phyloP scores from a whole-genome alignment of 2,329 filamentous ascomycete genomes.

The Pestalotiopsis fici region DNA sequence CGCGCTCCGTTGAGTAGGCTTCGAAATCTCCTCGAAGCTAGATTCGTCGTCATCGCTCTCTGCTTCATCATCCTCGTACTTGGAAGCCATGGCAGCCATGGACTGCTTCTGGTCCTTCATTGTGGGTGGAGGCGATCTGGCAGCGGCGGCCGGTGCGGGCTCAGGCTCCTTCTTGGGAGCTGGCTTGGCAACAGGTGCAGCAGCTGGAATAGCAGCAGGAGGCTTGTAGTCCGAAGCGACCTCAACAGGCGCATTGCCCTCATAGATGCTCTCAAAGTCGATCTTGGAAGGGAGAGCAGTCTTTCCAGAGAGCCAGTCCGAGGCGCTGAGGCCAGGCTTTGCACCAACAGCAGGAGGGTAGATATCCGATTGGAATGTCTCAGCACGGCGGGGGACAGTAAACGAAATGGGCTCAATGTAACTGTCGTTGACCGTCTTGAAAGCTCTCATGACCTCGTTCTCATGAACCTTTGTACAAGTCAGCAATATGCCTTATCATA shows the following conservation, averaged over 20 bases:
- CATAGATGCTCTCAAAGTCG: slow-evolving; percentile 88
- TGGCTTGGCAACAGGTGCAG: slow-evolving; percentile 46
- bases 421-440: slow-evolving; percentile 93
- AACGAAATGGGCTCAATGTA: slow-evolving; percentile 98
- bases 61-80: slow-evolving; percentile 74
- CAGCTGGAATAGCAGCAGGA: slow-evolving; percentile 41
- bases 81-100: slow-evolving; percentile 81
- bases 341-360: slow-evolving; percentile 82
- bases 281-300: slow-evolving; percentile 86
- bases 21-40: slow-evolving; percentile 84
- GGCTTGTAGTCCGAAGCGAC: slow-evolving; percentile 70
- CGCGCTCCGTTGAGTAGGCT: slow-evolving; percentile 66
- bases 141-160: slow-evolving; percentile 48
- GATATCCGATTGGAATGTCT: slow-evolving; percentile 96
- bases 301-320: slow-evolving; percentile 88
- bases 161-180: slow-evolving; percentile 55
- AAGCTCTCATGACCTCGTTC: slow-evolving; percentile 93
- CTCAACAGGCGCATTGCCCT: slow-evolving; percentile 79
- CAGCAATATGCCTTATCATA: not conserved
- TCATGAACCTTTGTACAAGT: slow-evolving; percentile 70
- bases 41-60: slow-evolving; percentile 67
- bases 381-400: slow-evolving; percentile 89
- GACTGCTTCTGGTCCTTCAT: slow-evolving; percentile 86
- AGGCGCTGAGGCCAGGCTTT: slow-evolving; percentile 77
- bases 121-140: slow-evolving; percentile 59